phyloP scores from a whole-genome alignment of 2,329 filamentous ascomycete species.

The Fusarium albidum region DNA sequence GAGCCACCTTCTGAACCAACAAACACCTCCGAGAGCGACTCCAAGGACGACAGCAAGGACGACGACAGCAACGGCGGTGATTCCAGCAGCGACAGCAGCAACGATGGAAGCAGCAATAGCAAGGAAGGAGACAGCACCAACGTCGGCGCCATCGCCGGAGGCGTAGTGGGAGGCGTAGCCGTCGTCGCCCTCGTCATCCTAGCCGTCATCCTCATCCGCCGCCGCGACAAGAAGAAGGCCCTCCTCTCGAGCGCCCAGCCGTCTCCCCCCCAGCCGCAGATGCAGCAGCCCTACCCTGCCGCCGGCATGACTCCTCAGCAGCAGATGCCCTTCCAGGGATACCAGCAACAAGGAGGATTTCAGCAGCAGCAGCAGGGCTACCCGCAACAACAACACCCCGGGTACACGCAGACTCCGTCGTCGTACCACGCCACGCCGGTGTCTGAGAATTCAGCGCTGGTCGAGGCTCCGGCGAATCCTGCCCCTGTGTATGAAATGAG shows the following conservation, averaged over 20 bases:
- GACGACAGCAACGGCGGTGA: background rate
- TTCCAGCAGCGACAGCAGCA: background rate
- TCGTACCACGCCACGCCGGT: background rate
- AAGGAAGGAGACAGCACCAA: background rate
- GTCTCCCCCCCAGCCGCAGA: constrained; percentile 11
- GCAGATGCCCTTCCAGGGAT: constrained; percentile 20
- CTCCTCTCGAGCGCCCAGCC: background rate
- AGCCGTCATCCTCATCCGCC: constrained; percentile 21
- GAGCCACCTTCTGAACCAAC: background rate
- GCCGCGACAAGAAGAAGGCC: constrained; percentile 19
- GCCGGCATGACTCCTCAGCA: constrained; percentile 9
- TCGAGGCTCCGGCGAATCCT: background rate
- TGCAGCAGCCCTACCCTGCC: constrained; percentile 2
- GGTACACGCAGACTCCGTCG: background rate
- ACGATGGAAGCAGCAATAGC: background rate
- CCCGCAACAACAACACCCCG: no score
- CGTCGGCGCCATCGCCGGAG: constrained; percentile 24
- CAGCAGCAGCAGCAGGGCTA: constrained; percentile 12
- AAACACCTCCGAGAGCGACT: background rate
- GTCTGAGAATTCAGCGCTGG: background rate
- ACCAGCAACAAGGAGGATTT: constrained; percentile 9
- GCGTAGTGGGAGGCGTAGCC: constrained; percentile 25
- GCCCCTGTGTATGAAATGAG: background rate
- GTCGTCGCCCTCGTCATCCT: constrained; percentile 14
- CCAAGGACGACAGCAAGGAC: background rate